phyloP scores from a whole-genome alignment of 768 basidiomycete species.

The Tricholoma matsutake region DNA sequence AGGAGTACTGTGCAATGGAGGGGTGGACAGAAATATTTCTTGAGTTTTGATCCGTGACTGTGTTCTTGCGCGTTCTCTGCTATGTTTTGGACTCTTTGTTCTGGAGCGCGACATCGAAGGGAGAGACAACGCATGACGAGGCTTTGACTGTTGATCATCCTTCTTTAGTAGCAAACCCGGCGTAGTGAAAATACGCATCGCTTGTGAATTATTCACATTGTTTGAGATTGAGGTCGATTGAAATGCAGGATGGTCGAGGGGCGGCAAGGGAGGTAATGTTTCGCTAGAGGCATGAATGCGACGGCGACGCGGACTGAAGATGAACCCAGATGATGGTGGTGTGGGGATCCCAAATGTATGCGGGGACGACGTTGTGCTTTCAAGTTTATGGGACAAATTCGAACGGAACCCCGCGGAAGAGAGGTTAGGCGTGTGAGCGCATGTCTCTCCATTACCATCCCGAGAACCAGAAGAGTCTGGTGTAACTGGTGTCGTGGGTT shows the following conservation, averaged over 20 bases:
- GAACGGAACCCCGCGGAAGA: slow-evolving; percentile 12
- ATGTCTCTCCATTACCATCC: slow-evolving; percentile 1
- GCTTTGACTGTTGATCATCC: slow-evolving; percentile 2
- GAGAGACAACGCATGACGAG: slow-evolving; percentile 21
- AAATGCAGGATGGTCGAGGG: slow-evolving; percentile 46
- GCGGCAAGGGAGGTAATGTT: slow-evolving; percentile 51
- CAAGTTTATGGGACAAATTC: slow-evolving; percentile 12
- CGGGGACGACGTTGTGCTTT: slow-evolving; percentile 24
- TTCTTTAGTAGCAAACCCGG: not conserved
- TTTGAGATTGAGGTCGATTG: slow-evolving; percentile 7
- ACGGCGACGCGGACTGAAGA: slow-evolving; percentile 20
- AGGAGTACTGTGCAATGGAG: slow-evolving; percentile 6
- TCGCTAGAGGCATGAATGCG: slow-evolving; percentile 27
- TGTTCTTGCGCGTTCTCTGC: slow-evolving; percentile 14
- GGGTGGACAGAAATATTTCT: slow-evolving; percentile 5
- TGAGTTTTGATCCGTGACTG: slow-evolving; percentile 9
- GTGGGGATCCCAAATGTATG: slow-evolving; percentile 33
- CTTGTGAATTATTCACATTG: not conserved
- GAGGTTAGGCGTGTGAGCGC: slow-evolving; percentile 1
- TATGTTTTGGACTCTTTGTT: not conserved
- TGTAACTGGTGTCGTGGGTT: not conserved
- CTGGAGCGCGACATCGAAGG: slow-evolving; percentile 15
- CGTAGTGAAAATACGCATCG: not conserved
- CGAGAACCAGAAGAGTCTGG: not conserved
- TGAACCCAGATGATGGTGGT: slow-evolving; percentile 27